A percentile compares a stretch with the other conserved stretches of the same genome.
These are phyloP conservation scores for Citrus hindsii DNA, from an alignment of 345 rosid species.

Conservation along the genomic window DNA sequence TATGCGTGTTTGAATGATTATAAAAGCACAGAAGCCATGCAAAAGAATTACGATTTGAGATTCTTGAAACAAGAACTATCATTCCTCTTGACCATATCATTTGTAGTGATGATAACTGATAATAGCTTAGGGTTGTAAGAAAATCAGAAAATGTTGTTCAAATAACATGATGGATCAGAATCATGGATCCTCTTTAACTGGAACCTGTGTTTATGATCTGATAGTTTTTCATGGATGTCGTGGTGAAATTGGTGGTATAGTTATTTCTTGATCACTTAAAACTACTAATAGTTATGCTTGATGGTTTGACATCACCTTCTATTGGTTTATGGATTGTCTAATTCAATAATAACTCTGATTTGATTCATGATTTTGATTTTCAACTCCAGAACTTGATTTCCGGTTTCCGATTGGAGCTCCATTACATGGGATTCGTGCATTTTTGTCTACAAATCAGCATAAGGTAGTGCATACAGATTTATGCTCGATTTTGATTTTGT, in stretches of 20 bases:
- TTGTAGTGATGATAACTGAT: not conserved
- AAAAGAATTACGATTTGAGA: not conserved
- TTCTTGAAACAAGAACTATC: not conserved
- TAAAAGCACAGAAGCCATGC: not conserved
- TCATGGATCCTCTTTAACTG: not conserved
- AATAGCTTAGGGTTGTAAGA: not conserved
- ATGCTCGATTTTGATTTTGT: not conserved
- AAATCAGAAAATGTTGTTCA: not conserved
- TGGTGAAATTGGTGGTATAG: slow-evolving; percentile 76
- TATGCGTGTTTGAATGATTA: not conserved
- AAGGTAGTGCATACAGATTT: slow-evolving; percentile 41
- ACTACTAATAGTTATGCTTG: not conserved
- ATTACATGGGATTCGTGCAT: slow-evolving; percentile 82
- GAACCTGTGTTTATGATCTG: slow-evolving; percentile 2
- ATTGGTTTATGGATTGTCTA: not conserved
- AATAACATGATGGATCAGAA: not conserved
- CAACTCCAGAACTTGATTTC: slow-evolving; percentile 87
- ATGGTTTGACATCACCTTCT: too few species aligned
- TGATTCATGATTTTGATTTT: slow-evolving; percentile 17
- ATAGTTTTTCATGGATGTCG: slow-evolving; percentile 15
- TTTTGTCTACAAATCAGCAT: slow-evolving; percentile 82
- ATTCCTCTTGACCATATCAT: not conserved
- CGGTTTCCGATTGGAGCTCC: slow-evolving; percentile 96
- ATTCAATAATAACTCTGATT: not conserved
- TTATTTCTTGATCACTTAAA: slow-evolving; percentile 10